These are phyloP conservation scores for Pseudoturritis turrita DNA, from an alignment of 345 rosid genomes.

Conservation along the genomic window DNA sequence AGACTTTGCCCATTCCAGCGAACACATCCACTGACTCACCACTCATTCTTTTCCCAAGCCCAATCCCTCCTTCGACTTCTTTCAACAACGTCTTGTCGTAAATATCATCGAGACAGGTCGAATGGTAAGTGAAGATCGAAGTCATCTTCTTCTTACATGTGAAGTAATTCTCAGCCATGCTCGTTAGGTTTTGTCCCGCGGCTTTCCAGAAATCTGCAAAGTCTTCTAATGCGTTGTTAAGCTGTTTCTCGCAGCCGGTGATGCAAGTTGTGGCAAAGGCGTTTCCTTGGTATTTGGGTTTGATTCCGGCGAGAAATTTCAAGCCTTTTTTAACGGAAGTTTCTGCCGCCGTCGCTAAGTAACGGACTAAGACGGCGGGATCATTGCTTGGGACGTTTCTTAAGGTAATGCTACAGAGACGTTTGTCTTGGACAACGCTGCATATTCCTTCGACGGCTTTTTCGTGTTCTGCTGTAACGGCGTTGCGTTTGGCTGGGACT, in stretches of 20 bases:
- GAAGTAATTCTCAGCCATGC: slow-evolving; percentile 29
- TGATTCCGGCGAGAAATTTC: slow-evolving; percentile 31
- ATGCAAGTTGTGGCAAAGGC: slow-evolving; percentile 19
- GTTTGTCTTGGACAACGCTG: slow-evolving; percentile 41
- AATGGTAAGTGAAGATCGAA: slow-evolving; percentile 22
- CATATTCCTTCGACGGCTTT: slow-evolving; percentile 45
- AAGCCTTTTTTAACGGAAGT: slow-evolving; percentile 29
- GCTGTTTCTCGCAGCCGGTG: slow-evolving; percentile 24
- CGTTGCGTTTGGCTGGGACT: slow-evolving; percentile 9
- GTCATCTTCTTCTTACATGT: slow-evolving; percentile 30
- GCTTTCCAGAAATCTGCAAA: slow-evolving; percentile 35
- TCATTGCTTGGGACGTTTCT: slow-evolving; percentile 36
- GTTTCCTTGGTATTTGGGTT: slow-evolving; percentile 25
- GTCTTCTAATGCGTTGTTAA: slow-evolving; percentile 25
- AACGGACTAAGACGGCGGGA: slow-evolving; percentile 42
- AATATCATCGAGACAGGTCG: slow-evolving; percentile 33
- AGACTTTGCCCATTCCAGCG: slow-evolving; percentile 30
- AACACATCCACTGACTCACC: slow-evolving; percentile 37
- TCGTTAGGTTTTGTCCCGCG: slow-evolving; percentile 22
- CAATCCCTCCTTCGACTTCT: slow-evolving; percentile 30
- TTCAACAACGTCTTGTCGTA: slow-evolving; percentile 26
- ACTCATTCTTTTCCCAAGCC: slow-evolving; percentile 30
- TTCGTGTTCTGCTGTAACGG: slow-evolving; percentile 28
- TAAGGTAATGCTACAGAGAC: slow-evolving; percentile 45
- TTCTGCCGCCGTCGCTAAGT: slow-evolving; percentile 34